Evolutionary conservation across 345 rosid genomes (phyloP).

Genomic region (Eutrema yunnanense): DNA sequence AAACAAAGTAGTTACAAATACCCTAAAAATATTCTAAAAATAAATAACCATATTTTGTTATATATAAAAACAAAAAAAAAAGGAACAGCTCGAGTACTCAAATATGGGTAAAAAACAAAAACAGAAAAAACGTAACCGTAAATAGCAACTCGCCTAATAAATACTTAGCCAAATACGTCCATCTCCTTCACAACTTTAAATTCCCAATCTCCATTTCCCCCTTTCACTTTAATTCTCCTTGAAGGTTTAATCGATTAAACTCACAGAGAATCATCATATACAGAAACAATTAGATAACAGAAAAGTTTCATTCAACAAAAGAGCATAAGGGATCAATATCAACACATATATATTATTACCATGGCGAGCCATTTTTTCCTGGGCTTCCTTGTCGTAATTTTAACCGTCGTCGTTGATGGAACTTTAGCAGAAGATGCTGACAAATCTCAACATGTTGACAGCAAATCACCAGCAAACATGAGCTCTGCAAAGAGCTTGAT

Average conservation of each 20-base stretch:
- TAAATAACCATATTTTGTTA: not conserved
- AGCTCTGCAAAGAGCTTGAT: slow-evolving; percentile 11
- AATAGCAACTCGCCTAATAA: not conserved
- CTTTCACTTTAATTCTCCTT: not conserved
- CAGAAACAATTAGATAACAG: not conserved
- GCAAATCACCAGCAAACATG: not conserved
- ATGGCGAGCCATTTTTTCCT: not conserved
- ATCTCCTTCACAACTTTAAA: slow-evolving; percentile 8
- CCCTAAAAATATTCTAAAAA: slow-evolving; percentile 3
- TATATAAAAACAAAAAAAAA: not conserved
- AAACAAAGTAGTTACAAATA: not conserved
- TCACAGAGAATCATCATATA: not conserved
- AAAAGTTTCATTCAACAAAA: not conserved
- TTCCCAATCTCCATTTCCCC: slow-evolving; percentile 1
- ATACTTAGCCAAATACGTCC: not conserved
- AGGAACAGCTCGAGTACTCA: not conserved
- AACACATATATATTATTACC: not conserved
- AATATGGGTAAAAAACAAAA: not conserved
- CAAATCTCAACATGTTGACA: not conserved
- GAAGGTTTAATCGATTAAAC: not conserved
- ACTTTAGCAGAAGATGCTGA: slow-evolving; percentile 7
- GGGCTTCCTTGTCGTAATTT: not conserved
- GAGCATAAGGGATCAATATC: not conserved
- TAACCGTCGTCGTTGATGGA: not conserved
- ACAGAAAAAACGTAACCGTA: not conserved